These are phyloP conservation scores for Blastobotrys terrestris DNA, from an alignment of 805 yeast genomes.

Conservation along the genomic window DNA sequence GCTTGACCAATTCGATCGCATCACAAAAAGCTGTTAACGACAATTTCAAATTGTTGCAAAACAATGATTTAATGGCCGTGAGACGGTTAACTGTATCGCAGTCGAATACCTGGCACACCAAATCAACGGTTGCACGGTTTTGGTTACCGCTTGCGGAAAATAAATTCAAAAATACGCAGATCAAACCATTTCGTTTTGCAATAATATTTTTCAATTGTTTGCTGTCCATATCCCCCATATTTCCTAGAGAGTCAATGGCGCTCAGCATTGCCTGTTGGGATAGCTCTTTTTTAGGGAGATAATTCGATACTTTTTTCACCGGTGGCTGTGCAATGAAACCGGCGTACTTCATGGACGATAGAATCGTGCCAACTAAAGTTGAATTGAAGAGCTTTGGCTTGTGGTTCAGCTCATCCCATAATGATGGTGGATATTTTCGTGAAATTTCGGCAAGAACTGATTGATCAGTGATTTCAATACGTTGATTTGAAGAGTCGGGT, in stretches of 20 bases:
- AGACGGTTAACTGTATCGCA: slow-evolving; percentile 68
- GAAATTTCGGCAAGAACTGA: slow-evolving; percentile 3
- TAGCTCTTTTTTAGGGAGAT: slow-evolving; percentile 6
- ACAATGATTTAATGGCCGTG: slow-evolving; percentile 59
- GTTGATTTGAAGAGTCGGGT: slow-evolving; percentile 1
- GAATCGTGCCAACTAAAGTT: slow-evolving; percentile 7
- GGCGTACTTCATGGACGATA: slow-evolving; percentile 12
- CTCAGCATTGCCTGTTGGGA: slow-evolving; percentile 18
- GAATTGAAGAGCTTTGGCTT: not conserved
- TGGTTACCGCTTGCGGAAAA: slow-evolving; percentile 53
- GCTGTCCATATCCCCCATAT: slow-evolving; percentile 37
- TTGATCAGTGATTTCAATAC: not conserved
- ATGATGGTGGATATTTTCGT: not conserved
- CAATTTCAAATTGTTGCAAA: slow-evolving; percentile 39
- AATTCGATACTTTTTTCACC: slow-evolving; percentile 7
- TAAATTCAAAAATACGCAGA: slow-evolving; percentile 70
- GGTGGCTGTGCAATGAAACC: slow-evolving; percentile 13
- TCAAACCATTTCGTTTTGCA: slow-evolving; percentile 38
- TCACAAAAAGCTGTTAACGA: slow-evolving; percentile 45
- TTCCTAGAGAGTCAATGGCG: slow-evolving; percentile 34
- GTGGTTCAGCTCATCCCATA: slow-evolving; percentile 7
- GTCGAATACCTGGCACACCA: slow-evolving; percentile 71
- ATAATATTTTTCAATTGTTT: slow-evolving; percentile 36
- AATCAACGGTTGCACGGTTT: slow-evolving; percentile 64
- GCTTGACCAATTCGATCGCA: slow-evolving; percentile 41